Evolutionary conservation across 169 alveolate species (phyloP), one percentile per base, ranked within the genome.

Genomic region (Eimeria maxima): DNA sequence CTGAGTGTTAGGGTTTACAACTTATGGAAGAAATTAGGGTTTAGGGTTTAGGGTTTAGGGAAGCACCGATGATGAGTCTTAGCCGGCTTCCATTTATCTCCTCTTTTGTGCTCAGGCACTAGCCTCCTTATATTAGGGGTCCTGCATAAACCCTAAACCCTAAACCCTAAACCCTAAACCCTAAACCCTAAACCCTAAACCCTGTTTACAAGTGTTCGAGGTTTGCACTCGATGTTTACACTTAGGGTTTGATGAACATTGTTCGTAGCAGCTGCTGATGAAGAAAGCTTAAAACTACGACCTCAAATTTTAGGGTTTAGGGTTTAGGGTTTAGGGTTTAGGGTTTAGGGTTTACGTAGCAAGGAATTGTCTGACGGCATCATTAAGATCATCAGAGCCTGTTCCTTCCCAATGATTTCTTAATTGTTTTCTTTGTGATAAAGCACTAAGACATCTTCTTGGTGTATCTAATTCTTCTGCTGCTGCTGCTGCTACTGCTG

Each of bases 151-250:
- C 65, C 60, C 50, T 47, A n/a, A 38, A 47, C 60, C 53, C 47
- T 42, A 76, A 76, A 45, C 87, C 87, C 87, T 69, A 76, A 76
- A 76, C 87, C 87, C 87, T 76, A 69, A 69, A 69, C 80, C 80
- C 80, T 69, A 22, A 69, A n/a, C 45, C 47, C 44, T 69, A 27
- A 27, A 27, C 80, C 44, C 45, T 33, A 14, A 13, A 0, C n/a
- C 33, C 0, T 5, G 57, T 11, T 11, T 50, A 11, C 11, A 11
- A 50, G 5, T 50, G 57, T 50, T 50, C n/a, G n/a, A n/a, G n/a
- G n/a, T 5, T 50, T 50, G 57, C 18, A 50, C 11, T 50, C 5
- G 57, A 11, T 5, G 5, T 50, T 50, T 7, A 11, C 18, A 11
- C 11, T 50, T 50, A 50, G 57, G 57, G 57, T 50, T 50, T 50